Evolutionary conservation across 805 yeast genomes (phyloP).

Genomic region (Barnettozyma wickerhamii): DNA sequence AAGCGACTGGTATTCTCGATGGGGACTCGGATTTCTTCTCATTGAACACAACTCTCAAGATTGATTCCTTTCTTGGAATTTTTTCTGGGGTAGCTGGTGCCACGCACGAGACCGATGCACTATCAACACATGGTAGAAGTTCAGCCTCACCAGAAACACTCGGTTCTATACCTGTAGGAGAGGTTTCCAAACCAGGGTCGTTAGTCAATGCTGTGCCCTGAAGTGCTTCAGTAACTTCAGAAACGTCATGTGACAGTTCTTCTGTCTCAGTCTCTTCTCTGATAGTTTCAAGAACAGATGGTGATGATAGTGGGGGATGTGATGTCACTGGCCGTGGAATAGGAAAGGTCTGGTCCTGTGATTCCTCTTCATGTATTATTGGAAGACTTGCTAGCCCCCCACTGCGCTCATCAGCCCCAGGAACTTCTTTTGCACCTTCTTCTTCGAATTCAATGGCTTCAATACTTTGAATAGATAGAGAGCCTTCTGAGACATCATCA

Average conservation of each 20-base stretch:
- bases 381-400: no score
- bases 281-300: no score
- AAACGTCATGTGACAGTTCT: no score
- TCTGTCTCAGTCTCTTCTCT: no score
- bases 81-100: background rate
- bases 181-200: no score
- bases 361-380: no score
- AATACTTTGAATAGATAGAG: background rate
- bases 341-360: no score
- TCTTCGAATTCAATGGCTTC: background rate
- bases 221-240: no score
- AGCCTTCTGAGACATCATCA: background rate
- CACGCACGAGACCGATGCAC: background rate
- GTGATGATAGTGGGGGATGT: no score
- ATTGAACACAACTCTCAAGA: slow-evolving; percentile 6
- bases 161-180: background rate
- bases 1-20: no score
- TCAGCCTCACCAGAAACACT: background rate
- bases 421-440: background rate
- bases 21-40: slow-evolving; percentile 3
- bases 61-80: slow-evolving; percentile 8
- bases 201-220: no score
- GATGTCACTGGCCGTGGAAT: no score
- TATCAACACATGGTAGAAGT: background rate
- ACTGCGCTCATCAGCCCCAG: background rate